Base-by-base conservation (phyloP, 495 filamentous ascomycete genomes). In the Penicillium daleae region DNA sequence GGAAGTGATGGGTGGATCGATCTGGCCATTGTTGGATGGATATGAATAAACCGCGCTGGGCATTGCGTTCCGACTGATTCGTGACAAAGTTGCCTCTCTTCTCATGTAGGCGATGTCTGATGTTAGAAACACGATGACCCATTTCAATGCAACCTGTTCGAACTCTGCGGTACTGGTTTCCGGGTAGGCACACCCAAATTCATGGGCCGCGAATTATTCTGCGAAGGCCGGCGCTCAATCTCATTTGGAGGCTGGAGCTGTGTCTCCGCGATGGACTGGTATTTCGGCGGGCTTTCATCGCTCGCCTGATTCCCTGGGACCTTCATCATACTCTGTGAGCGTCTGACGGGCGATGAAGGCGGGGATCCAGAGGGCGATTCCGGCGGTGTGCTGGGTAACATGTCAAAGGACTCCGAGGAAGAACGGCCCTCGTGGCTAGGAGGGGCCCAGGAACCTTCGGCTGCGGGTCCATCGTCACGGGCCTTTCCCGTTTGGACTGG, bases 361-460 rank as follows among this genome's bases (percentile, higher is more conserved):
- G 76, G 78, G 9, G 76, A 77, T 49, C 72, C 76, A 46, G 75
- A 78, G 29, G 67, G 70, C 4, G 76, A 76, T 33, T 78, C 76
- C 22, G 76, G 74, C 5, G 79, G 79, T 29, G 78, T 77, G 32
- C 72, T 74, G 31, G 79, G 78, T 33, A 82, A 65, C 78, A 82
- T 82, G 54, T 82, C 78, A 54, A 82, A 74, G 15, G 78, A 76
- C 60, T 82, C 79, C n/a, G 77, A 66, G 27, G 79, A 82, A 17
- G 76, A 75, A 33, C 69, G 72, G 48, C 65, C 64, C 37, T 60
- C 70, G 33, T 52, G 70, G 21, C 65, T 69, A 58, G 63, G 69
- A 29, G 61, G 57, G 8, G 69, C 58, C 56, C 57, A 59, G 9
- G 65, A 62, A n/a, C 67, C 63, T 29, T 68, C 68, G 32, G 59